Conservation (phyloP, 2,329 filamentous ascomycete genomes). For the Xylaria sp. region DNA sequence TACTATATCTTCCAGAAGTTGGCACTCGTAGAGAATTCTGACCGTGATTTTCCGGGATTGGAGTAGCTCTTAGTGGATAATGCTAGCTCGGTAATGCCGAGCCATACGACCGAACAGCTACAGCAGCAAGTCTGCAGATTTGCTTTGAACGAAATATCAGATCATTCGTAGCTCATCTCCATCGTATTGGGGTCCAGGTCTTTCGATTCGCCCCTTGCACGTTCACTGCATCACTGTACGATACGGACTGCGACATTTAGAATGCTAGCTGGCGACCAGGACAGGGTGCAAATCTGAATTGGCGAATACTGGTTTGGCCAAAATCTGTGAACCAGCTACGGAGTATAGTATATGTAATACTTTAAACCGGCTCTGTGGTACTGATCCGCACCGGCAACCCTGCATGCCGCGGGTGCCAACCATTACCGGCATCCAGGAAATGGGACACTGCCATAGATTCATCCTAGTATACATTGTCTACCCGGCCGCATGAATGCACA, state of each 20-base stretch:
- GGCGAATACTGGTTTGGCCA: slow-evolving; percentile 2
- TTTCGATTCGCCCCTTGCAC: slow-evolving; percentile 21
- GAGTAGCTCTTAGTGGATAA: slow-evolving; percentile 4
- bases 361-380: slow-evolving; percentile 25
- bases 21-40: neutral
- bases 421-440: slow-evolving; percentile 27
- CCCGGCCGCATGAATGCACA: slow-evolving; percentile 1
- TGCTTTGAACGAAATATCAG: slow-evolving; percentile 24
- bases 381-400: slow-evolving; percentile 31
- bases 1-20: neutral
- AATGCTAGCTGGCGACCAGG: neutral
- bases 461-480: slow-evolving; percentile 2
- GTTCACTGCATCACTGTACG: neutral
- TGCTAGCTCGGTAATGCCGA: slow-evolving; percentile 16
- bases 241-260: slow-evolving; percentile 5
- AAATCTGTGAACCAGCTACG: neutral
- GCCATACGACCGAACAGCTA: slow-evolving; percentile 8
- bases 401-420: slow-evolving; percentile 23
- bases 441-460: slow-evolving; percentile 16
- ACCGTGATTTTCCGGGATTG: slow-evolving; percentile 14
- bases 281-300: neutral
- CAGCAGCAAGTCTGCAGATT: slow-evolving; percentile 18
- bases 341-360: too few species aligned
- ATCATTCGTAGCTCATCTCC: slow-evolving; percentile 24
- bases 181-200: slow-evolving; percentile 7